Evolutionary conservation across 371 early-diverging fungal genomes (phyloP).

Genomic region (Mortierella sp.): DNA sequence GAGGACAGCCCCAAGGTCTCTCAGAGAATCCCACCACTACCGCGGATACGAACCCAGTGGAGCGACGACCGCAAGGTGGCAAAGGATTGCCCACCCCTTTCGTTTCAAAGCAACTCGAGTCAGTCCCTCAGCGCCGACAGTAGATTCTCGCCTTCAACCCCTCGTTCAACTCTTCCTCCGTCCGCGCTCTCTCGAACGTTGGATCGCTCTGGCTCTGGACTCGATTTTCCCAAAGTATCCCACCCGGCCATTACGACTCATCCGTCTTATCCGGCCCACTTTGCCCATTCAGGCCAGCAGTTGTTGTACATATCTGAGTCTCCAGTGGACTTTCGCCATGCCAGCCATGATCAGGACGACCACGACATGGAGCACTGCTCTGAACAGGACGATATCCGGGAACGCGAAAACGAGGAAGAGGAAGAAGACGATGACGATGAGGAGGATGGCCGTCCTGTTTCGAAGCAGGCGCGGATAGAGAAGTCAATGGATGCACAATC

Average conservation of each 20-base stretch:
- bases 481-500: neutral
- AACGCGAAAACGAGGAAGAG: conserved; percentile 32
- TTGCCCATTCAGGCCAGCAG: neutral
- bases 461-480: neutral
- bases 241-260: neutral
- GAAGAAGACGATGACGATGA: conserved; percentile 43
- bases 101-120: conserved; percentile 29
- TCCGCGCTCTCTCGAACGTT: conserved; percentile 4
- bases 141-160: conserved; percentile 36
- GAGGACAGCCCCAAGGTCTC: conserved; percentile 4
- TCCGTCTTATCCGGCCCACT: neutral
- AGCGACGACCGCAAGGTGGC: conserved; percentile 3
- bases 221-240: conserved; percentile 8
- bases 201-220: conserved; percentile 1
- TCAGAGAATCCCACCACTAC: conserved; percentile 16
- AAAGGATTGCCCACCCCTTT: conserved; percentile 35
- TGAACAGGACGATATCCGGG: conserved; percentile 40
- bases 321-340: conserved; percentile 18
- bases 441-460: conserved; percentile 19
- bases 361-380: conserved; percentile 55
- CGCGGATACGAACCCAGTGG: conserved; percentile 30
- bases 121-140: conserved; percentile 29
- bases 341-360: conserved; percentile 22
- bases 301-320: conserved; percentile 19
- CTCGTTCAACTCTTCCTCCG: conserved; percentile 24